Conservation (phyloP, 352 stramenopile genomes). For the Phytopythium cucurbitacearum region DNA sequence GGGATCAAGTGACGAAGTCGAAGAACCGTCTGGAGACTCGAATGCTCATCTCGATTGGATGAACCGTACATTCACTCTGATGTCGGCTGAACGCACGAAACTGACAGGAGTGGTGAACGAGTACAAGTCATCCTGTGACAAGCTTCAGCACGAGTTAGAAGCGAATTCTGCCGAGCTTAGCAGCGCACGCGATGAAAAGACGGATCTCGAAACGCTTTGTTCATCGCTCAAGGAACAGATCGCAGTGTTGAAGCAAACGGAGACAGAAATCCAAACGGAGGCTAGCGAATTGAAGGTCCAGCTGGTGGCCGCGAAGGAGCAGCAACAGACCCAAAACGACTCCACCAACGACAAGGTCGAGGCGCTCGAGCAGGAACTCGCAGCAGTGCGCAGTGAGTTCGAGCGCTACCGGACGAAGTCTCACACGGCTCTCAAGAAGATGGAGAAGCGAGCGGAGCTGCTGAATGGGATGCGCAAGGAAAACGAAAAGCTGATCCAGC, state of each 20-base stretch:
- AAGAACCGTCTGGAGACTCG: not conserved
- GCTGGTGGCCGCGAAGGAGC: conserved; percentile 13
- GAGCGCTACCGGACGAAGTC: conserved; percentile 64
- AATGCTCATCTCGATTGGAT: not conserved
- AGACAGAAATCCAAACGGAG: conserved; percentile 10
- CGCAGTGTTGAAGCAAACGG: conserved; percentile 9
- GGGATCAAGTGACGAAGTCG: not conserved
- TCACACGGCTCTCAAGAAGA: conserved; percentile 73
- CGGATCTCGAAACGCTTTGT: conserved; percentile 13
- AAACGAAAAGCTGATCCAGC: conserved; percentile 39
- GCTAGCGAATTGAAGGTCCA: conserved; percentile 12
- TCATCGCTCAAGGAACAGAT: conserved; percentile 24
- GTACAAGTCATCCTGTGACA: conserved; percentile 7
- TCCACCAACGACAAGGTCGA: conserved; percentile 21
- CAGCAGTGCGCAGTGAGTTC: conserved; percentile 42
- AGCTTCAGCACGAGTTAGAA: conserved; percentile 11
- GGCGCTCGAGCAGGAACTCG: conserved; percentile 28
- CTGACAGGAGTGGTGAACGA: conserved; percentile 8
- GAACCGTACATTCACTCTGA: not conserved
- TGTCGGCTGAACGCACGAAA: conserved; percentile 1
- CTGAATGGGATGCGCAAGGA: conserved; percentile 79
- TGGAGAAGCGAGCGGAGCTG: conserved; percentile 74
- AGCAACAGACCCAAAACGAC: conserved; percentile 17
- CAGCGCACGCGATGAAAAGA: conserved; percentile 10
- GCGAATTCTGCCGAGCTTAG: conserved; percentile 11